These are phyloP conservation scores for Pyropia yezoensis DNA, from an alignment of 23 red algal species.

Conservation along the genomic window DNA sequence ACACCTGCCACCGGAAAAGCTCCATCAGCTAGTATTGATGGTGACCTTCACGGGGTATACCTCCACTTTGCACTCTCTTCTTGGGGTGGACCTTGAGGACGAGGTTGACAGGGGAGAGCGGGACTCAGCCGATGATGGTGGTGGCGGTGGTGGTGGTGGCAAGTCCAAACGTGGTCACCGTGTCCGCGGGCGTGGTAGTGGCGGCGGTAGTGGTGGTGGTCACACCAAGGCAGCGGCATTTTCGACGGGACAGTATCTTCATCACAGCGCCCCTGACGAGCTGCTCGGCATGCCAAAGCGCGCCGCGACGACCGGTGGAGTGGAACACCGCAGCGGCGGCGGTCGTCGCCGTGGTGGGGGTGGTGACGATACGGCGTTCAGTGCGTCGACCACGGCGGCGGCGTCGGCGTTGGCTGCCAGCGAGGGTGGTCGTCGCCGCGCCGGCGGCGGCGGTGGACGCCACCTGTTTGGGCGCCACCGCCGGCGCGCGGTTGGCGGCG, in stretches of 20 bases:
- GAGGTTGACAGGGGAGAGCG: background rate
- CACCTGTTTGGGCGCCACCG: no score
- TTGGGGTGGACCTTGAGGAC: conserved; percentile 1
- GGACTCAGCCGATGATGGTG: background rate
- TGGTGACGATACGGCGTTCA: no score
- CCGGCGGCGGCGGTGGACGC: no score
- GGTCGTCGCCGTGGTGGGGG: no score
- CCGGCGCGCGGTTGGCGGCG: no score
- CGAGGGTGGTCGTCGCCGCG: no score
- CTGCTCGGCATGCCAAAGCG: no score
- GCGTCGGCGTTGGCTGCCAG: no score
- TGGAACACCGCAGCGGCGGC: no score
- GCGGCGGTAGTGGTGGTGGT: conserved; percentile 11
- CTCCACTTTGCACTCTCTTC: conserved; percentile 21
- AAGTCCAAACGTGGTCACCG: background rate
- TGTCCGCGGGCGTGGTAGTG: background rate
- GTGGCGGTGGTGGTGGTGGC: conserved; percentile 4
- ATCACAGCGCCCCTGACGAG: no score
- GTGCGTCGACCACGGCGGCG: no score
- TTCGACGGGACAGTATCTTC: background rate
- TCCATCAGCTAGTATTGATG: conserved; percentile 10
- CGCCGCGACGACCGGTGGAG: no score
- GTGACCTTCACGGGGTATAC: conserved; percentile 22
- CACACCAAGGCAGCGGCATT: conserved; percentile 12
- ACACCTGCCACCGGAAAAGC: conserved; percentile 13